Conservation (phyloP, 805 yeast genomes). For the Nakazawaea ishiwadae region DNA sequence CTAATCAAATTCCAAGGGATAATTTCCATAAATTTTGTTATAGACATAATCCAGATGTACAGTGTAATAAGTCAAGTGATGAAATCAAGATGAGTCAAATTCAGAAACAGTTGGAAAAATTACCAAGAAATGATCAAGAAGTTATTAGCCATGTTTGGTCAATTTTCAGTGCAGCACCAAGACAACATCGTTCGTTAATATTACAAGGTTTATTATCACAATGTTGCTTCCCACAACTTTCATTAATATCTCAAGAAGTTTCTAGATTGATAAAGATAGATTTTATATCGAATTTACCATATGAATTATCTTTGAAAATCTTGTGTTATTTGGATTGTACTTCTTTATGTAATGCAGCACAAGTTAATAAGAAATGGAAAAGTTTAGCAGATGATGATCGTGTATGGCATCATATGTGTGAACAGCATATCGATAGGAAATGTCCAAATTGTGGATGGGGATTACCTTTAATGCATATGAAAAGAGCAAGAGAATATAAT, state of each 20-base stretch:
- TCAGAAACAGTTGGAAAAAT: conserved; percentile 49
- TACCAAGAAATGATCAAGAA: conserved; percentile 69
- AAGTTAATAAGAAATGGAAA: conserved; percentile 86
- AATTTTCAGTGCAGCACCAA: conserved; percentile 70
- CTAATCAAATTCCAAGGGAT: conserved; percentile 40
- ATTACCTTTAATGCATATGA: conserved; percentile 87
- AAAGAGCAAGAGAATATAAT: conserved; percentile 52
- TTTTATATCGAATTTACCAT: conserved; percentile 79
- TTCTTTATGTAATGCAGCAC: conserved; percentile 91
- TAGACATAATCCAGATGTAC: conserved; percentile 87
- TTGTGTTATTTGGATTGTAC: conserved; percentile 88
- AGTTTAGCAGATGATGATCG: conserved; percentile 90
- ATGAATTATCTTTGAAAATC: conserved; percentile 79
- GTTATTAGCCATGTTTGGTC: conserved; percentile 84
- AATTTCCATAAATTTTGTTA: conserved; percentile 75
- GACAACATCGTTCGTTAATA: conserved; percentile 66
- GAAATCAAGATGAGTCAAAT: conserved; percentile 57
- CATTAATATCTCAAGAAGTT: conserved; percentile 79
- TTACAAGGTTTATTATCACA: conserved; percentile 80
- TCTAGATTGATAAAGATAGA: conserved; percentile 80
- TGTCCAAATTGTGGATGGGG: conserved; percentile 99
- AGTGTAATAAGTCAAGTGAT: conserved; percentile 66
- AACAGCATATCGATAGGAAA: conserved; percentile 94
- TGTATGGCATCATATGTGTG: conserved; percentile 98
- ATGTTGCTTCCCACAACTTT: conserved; percentile 93